A percentile compares a stretch with the other conserved stretches of the same genome.
Evolutionary conservation across 768 basidiomycete genomes (phyloP).

Genomic region (Lactarius tabidus): DNA sequence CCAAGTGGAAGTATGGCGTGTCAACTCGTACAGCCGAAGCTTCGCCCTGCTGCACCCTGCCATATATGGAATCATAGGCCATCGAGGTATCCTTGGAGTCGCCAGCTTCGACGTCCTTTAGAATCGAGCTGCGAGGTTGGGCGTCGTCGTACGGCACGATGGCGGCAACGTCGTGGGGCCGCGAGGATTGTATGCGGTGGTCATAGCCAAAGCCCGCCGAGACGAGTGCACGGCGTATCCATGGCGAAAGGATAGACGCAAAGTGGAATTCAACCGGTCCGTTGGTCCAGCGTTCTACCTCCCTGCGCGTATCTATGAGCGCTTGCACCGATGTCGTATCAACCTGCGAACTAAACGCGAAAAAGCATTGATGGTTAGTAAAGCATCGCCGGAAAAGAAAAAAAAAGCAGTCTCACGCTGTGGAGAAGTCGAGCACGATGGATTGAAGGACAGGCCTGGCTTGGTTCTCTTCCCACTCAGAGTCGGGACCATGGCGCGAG

Average conservation of each 20-base stretch:
- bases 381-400: not conserved
- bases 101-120: conserved; percentile 23
- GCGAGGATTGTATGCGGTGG: conserved; percentile 33
- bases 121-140: conserved; percentile 35
- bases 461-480: conserved; percentile 48
- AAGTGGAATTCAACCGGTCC: conserved; percentile 91
- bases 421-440: conserved; percentile 87
- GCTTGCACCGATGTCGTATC: conserved; percentile 92
- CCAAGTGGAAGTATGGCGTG: conserved; percentile 88
- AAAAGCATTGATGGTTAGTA: conserved; percentile 4
- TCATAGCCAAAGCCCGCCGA: conserved; percentile 90
- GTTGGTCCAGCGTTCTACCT: conserved; percentile 86
- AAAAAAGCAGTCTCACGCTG: conserved; percentile 49
- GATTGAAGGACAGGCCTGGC: conserved; percentile 71
- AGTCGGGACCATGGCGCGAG: conserved; percentile 46
- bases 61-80: conserved; percentile 16
- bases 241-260: conserved; percentile 84
- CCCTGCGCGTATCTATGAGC: conserved; percentile 80
- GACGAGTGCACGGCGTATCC: conserved; percentile 85
- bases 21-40: conserved; percentile 41
- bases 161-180: conserved; percentile 63
- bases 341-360: conserved; percentile 62
- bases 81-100: not conserved
- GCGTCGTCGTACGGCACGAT: conserved; percentile 59
- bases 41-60: conserved; percentile 14